Conservation (phyloP, 2,329 filamentous ascomycete genomes). For the Daldinia eschscholtzii region DNA sequence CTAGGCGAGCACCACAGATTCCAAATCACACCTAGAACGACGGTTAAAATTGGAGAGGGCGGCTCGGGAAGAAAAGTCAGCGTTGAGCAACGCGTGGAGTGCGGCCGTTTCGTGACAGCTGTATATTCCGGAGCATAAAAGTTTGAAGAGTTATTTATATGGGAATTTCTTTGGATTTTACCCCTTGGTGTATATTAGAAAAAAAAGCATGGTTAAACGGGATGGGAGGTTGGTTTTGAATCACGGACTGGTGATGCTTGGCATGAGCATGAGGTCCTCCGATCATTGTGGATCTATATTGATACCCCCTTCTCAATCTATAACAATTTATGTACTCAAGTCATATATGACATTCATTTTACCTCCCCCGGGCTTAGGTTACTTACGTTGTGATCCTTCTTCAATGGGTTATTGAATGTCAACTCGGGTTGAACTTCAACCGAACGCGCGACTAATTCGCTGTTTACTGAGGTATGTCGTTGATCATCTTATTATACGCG, state of each 20-base stretch:
- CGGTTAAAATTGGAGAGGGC: conserved; percentile 71
- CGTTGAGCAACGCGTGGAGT: conserved; percentile 89
- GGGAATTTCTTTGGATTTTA: neutral
- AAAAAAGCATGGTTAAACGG: conserved; percentile 25
- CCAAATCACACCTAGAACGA: conserved; percentile 82
- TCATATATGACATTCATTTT: conserved; percentile 14
- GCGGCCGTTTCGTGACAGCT: conserved; percentile 83
- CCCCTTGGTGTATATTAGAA: conserved; percentile 42
- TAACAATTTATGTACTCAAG: conserved; percentile 9
- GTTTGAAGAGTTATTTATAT: conserved; percentile 5
- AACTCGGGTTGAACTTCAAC: conserved; percentile 25
- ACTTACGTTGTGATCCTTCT: neutral
- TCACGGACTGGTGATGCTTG: conserved; percentile 30
- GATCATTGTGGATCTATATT: conserved; percentile 46
- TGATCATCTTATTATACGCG: conserved; percentile 2
- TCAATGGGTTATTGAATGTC: neutral
- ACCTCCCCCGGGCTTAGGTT: neutral
- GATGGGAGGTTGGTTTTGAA: conserved; percentile 20
- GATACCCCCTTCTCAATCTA: conserved; percentile 49
- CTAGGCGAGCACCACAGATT: conserved; percentile 77
- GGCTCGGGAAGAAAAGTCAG: conserved; percentile 76
- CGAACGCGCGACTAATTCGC: conserved; percentile 12
- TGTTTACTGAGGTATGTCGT: conserved; percentile 10
- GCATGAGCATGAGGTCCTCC: conserved; percentile 31
- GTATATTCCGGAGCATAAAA: conserved; percentile 75